These are phyloP conservation scores for Corniculantispora saksenae DNA, from an alignment of 2,329 filamentous ascomycete species.

Conservation along the genomic window DNA sequence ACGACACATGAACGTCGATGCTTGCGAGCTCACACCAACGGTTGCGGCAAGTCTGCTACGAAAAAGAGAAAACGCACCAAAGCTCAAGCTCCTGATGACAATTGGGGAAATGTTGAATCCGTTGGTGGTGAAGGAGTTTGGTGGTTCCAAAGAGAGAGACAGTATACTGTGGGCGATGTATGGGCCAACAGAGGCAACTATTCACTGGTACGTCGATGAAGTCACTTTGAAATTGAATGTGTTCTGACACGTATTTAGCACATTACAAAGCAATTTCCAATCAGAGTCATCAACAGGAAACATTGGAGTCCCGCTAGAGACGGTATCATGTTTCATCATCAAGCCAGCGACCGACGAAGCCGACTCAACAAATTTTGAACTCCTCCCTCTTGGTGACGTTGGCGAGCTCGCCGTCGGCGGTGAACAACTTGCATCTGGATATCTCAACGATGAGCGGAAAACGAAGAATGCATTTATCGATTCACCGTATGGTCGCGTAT, in stretches of 20 bases:
- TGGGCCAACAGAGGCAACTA: constrained; percentile 87
- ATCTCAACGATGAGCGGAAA: constrained; percentile 78
- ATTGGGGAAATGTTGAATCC: constrained; percentile 91
- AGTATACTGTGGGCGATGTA: constrained; percentile 91
- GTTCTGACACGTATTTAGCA: constrained; percentile 47
- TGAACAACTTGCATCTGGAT: constrained; percentile 74
- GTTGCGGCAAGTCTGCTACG: constrained; percentile 77
- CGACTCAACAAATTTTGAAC: constrained; percentile 37
- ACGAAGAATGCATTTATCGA: constrained; percentile 71
- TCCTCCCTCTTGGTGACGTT: constrained; percentile 66
- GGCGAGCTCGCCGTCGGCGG: constrained; percentile 85
- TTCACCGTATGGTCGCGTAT: constrained; percentile 68
- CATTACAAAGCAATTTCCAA: constrained; percentile 65
- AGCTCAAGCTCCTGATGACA: constrained; percentile 71
- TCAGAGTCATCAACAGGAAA: constrained; percentile 60
- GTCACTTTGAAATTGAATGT: background rate
- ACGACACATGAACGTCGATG: constrained; percentile 68
- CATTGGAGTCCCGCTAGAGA: constrained; percentile 78
- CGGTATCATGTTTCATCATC: constrained; percentile 76
- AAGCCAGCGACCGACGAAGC: constrained; percentile 41
- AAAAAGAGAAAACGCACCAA: constrained; percentile 66
- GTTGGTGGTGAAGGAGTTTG: constrained; percentile 78
- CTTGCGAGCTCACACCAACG: constrained; percentile 85
- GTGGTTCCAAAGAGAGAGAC: constrained; percentile 49
- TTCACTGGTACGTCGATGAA: constrained; percentile 64